Evolutionary conservation across 768 basidiomycete genomes (phyloP), one percentile per base, ranked within the genome.

Genomic region (Scleroderma citrinum): DNA sequence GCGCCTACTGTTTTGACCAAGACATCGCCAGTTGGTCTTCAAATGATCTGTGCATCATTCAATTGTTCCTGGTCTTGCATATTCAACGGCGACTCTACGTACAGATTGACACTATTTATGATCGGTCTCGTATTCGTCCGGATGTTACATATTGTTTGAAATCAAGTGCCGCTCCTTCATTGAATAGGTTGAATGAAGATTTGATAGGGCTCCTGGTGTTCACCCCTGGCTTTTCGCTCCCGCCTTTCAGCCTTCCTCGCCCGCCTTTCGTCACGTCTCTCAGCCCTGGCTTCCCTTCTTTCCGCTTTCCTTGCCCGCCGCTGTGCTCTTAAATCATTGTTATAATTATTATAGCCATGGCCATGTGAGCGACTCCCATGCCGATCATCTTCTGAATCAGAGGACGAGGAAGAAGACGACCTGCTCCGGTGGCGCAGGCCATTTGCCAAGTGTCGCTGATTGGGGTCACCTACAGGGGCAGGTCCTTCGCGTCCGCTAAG

Each of bases 401-500:
- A 55, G 20, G 49, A 53, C 5, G 34, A 37, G 0, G 46, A 42
- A 21, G 39, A 40, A 4, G 39, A 40, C 20, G 39, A 48, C 0
- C 45, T 40, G 2, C 52, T 3, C 1, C 44, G 50, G 10, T 24
- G 49, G 17, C 63, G 65, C 34, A 64, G 12, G 6, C 29, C 24
- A 2, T 50, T 21, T 5, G 58, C 62, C 56, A 58, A 55, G 5
- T 34, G 62, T 13, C 21, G 24, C 39, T 64, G 62, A 13, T 29
- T 19, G 1, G 59, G 51, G 16, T 66, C 59, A 1, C 43, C 51
- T 1, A 53, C 19, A 7, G 63, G 62, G 23, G 61, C 63, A 12
- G 35, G 30, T 1, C 65, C 63, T 5, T 56, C 0, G 11, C 46
- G 45, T 0, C 66, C 66, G 2, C 66, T 66, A 50, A 66, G 34